A percentile compares a stretch with the other conserved stretches of the same genome.
These are phyloP conservation scores for Metschnikowia amazonensis DNA, from an alignment of 805 yeast species.

Conservation along the genomic window DNA sequence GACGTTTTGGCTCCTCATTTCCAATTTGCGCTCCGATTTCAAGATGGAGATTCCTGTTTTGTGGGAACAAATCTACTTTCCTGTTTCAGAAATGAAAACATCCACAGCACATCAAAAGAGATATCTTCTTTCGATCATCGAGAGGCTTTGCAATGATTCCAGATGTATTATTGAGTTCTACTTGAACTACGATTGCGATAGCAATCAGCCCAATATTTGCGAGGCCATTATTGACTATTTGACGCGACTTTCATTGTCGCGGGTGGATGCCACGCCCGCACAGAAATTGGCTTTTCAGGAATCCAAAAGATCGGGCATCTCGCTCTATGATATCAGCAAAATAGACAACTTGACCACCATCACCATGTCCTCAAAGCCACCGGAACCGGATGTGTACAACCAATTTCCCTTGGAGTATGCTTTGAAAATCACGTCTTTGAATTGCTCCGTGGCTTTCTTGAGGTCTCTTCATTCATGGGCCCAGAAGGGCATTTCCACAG, in stretches of 20 bases:
- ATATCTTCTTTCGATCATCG: conserved; percentile 75
- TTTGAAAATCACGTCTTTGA: conserved; percentile 75
- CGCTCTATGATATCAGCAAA: conserved; percentile 69
- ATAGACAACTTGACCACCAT: conserved; percentile 75
- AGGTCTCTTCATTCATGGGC: conserved; percentile 85
- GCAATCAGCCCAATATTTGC: conserved; percentile 74
- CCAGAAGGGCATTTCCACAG: conserved; percentile 48
- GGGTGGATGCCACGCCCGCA: conserved; percentile 66
- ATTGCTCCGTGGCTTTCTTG: conserved; percentile 75
- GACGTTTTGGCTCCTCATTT: conserved; percentile 85
- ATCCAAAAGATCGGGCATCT: conserved; percentile 48
- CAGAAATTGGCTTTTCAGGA: conserved; percentile 53
- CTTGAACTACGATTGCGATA: conserved; percentile 92
- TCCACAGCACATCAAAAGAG: conserved; percentile 92
- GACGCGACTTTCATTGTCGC: conserved; percentile 63
- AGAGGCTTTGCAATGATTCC: conserved; percentile 82
- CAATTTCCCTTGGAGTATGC: conserved; percentile 77
- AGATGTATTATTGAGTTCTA: conserved; percentile 88
- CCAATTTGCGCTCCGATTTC: conserved; percentile 81
- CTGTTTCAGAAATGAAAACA: conserved; percentile 86
- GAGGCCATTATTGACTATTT: conserved; percentile 78
- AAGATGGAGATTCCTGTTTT: conserved; percentile 93
- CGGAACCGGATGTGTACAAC: conserved; percentile 51
- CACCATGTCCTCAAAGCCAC: conserved; percentile 52
- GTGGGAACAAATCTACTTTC: conserved; percentile 88